phyloP scores from a whole-genome alignment of 2,329 filamentous ascomycete genomes.

The Tympanopsis confertula region DNA sequence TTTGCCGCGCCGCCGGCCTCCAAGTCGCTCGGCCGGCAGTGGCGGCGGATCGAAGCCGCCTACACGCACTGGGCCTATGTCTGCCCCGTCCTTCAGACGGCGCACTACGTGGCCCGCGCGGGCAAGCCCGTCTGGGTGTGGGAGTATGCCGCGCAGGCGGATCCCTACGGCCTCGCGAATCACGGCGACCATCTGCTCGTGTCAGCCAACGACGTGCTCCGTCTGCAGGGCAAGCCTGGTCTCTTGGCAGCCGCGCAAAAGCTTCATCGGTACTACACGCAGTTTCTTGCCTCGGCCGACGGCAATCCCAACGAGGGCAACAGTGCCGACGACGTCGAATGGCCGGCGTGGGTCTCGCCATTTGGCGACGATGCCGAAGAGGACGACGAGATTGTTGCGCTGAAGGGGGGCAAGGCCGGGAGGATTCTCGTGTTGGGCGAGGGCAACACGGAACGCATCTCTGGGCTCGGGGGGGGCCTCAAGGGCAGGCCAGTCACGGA shows the following conservation, averaged over 20 bases:
- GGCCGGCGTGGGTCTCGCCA: constrained; percentile 30
- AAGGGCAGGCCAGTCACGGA: constrained; percentile 30
- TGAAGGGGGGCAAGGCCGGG: constrained; percentile 8
- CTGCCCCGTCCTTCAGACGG: constrained; percentile 50
- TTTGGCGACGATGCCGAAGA: constrained; percentile 12
- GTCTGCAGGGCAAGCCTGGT: constrained; percentile 20
- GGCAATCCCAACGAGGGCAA: not conserved
- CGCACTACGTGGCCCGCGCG: constrained; percentile 22
- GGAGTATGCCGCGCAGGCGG: constrained; percentile 40
- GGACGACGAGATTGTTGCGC: not conserved
- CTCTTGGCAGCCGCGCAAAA: constrained; percentile 21
- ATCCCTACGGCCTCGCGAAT: constrained; percentile 23
- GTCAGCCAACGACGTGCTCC: constrained; percentile 28
- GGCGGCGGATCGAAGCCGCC: constrained; percentile 42
- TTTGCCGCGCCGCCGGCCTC: constrained; percentile 25
- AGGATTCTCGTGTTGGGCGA: constrained; percentile 42
- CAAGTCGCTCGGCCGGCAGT: constrained; percentile 36
- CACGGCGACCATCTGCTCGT: constrained; percentile 33
- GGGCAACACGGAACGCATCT: constrained; percentile 42
- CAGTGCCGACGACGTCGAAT: constrained; percentile 13
- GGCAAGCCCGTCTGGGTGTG: constrained; percentile 37
- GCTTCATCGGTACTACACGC: not conserved
- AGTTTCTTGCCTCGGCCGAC: constrained; percentile 9
- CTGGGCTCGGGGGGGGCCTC: constrained; percentile 15
- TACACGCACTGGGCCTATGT: constrained; percentile 57